These are phyloP conservation scores for Excoecaria agallocha DNA, from an alignment of 345 rosid species.

Conservation along the genomic window DNA sequence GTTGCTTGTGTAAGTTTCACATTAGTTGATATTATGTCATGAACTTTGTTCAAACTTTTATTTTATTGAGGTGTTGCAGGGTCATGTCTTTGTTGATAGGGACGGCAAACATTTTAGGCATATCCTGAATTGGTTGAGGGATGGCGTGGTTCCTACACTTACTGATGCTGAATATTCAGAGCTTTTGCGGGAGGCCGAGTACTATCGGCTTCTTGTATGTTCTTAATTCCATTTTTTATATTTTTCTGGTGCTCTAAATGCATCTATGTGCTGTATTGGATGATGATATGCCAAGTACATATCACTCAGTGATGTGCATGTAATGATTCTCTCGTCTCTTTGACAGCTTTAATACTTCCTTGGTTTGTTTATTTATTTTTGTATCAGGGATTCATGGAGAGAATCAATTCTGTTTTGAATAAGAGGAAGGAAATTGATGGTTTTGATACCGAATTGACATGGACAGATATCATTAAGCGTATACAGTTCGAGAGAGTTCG, in stretches of 20 bases:
- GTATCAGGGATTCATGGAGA: constrained; percentile 68
- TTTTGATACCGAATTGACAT: constrained; percentile 61
- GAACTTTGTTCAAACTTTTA: constrained; percentile 12
- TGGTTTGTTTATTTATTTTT: not conserved
- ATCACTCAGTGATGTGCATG: not conserved
- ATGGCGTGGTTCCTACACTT: constrained; percentile 68
- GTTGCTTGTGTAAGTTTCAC: constrained; percentile 9
- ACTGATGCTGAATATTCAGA: constrained; percentile 60
- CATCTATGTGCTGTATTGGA: not conserved
- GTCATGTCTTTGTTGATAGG: constrained; percentile 78
- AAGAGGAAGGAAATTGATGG: constrained; percentile 57
- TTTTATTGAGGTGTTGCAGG: constrained; percentile 45
- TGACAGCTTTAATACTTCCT: not conserved
- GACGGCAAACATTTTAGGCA: constrained; percentile 88
- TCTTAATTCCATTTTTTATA: not conserved
- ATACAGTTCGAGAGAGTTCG: constrained; percentile 72
- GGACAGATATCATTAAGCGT: constrained; percentile 84
- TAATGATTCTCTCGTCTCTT: not conserved
- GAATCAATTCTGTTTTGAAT: constrained; percentile 39
- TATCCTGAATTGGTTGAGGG: constrained; percentile 89
- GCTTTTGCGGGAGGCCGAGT: constrained; percentile 80
- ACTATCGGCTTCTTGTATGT: constrained; percentile 82
- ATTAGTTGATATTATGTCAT: not conserved
- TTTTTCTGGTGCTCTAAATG: not conserved
- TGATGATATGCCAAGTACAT: not conserved